These are phyloP conservation scores for Drechmeria coniospora DNA, from an alignment of 2,329 filamentous ascomycete species.

Conservation along the genomic window DNA sequence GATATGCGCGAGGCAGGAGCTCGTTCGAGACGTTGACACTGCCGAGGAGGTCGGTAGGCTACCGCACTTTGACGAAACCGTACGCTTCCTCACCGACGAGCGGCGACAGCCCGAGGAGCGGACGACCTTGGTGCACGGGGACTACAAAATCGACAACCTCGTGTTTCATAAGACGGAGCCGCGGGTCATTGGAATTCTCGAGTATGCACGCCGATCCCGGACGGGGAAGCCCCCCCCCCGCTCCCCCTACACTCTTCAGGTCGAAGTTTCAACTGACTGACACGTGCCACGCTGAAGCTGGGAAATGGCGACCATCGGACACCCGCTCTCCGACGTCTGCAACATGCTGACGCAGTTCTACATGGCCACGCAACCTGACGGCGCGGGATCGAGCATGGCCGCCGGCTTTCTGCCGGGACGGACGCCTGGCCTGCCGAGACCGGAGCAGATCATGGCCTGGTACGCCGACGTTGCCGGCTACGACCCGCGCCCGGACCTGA, in stretches of 20 bases:
- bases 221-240: neutral
- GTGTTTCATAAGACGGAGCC: conserved; percentile 83
- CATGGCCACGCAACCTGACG: conserved; percentile 14
- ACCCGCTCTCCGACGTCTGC: conserved; percentile 78
- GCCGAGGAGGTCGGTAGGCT: conserved; percentile 63
- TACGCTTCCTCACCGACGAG: conserved; percentile 60
- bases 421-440: conserved; percentile 46
- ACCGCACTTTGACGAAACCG: conserved; percentile 68
- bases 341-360: conserved; percentile 46
- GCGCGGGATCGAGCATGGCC: conserved; percentile 13
- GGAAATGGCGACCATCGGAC: conserved; percentile 98
- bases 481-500: conserved; percentile 45
- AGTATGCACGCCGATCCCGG: conserved; percentile 31
- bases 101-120: conserved; percentile 60
- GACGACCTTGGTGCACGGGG: conserved; percentile 73
- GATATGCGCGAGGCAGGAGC: conserved; percentile 65
- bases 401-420: conserved; percentile 43
- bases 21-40: conserved; percentile 61
- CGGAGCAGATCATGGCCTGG: conserved; percentile 25
- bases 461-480: conserved; percentile 45
- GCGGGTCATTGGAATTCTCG: conserved; percentile 78
- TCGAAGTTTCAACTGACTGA: neutral
- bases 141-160: conserved; percentile 90
- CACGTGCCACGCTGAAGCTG: conserved; percentile 35
- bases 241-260: neutral